Base-by-base conservation (phyloP, 768 basidiomycete species). In the Lenzites betulinus region DNA sequence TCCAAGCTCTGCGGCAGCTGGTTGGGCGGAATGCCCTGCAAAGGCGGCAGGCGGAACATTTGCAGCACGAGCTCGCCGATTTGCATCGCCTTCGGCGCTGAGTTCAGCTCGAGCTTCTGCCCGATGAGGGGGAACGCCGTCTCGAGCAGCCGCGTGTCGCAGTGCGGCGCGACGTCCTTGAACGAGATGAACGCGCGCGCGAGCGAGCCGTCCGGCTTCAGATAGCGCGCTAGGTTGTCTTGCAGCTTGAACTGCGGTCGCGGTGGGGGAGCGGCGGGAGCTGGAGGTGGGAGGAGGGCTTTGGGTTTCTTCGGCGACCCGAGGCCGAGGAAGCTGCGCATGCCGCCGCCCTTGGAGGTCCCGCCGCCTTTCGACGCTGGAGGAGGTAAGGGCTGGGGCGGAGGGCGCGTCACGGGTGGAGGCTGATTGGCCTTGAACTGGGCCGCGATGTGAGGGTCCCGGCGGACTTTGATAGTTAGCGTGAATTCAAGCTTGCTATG, bases 401-500 rank as follows among this genome's bases (percentile, higher is more conserved):
- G 76, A 7, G 79, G 74, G 5, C 62, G 62, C 5, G 52, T 3
- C 7, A 22, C 44, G 3, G 82, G 76, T n/a, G 82, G 72, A 22
- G 84, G 79, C 16, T 75, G 72, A 50, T 87, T 77, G 3, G 85
- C 81, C 65, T 89, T 90, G 72, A 88, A 86, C 67, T 94, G 91
- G 2, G 88, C 77, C 46, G 86, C 77, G 65, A 97, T 88, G 66
- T 97, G 93, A 30, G 91, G 85, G 71, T 95, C 93, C 47, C 88
- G 85, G 47, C 90, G 87, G 67, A 98, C 79, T 70, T 94, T 95
- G 67, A 98, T 75, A 1, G 88, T 91, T 23, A 98, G 81, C 3
- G 93, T 93, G 75, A 98, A 97, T 71, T 97, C 94, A 55, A 98
- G 86, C 72, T 97, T 97, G 76, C 85, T 92, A 68, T 95, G 93